phyloP scores from a whole-genome alignment of 768 basidiomycete genomes.

The Leucosporidium creatinivorum region DNA sequence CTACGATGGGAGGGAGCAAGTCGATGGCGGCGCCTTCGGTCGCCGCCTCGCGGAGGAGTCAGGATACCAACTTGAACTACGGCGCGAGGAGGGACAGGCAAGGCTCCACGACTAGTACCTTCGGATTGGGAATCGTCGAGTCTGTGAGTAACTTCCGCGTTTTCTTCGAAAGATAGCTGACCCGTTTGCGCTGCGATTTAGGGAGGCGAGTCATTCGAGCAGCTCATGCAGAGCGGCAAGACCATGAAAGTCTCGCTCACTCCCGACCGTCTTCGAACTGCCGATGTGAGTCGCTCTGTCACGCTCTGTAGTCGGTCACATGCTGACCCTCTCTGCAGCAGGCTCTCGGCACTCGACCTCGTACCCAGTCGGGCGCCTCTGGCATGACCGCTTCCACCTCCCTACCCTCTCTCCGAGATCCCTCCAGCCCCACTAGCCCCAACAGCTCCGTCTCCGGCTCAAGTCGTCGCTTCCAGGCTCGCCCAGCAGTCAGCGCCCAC shows the following conservation, averaged over 20 bases:
- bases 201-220: slow-evolving; percentile 70
- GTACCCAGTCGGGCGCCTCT: background rate
- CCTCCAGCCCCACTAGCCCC: background rate
- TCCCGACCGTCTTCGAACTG: slow-evolving; percentile 82
- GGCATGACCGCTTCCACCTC: background rate
- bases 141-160: slow-evolving; percentile 1
- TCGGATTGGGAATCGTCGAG: slow-evolving; percentile 10
- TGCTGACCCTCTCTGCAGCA: background rate
- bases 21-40: no score
- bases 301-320: background rate
- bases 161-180: slow-evolving; percentile 47
- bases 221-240: slow-evolving; percentile 76
- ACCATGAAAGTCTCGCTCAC: slow-evolving; percentile 96
- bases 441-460: background rate
- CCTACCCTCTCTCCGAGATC: background rate
- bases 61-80: background rate
- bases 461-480: no score
- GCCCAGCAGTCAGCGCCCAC: background rate
- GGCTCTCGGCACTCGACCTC: background rate
- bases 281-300: slow-evolving; percentile 62
- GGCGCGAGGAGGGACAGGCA: slow-evolving; percentile 46
- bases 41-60: background rate
- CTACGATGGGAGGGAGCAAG: no score
- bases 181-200: slow-evolving; percentile 7
- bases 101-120: slow-evolving; percentile 56